These are phyloP conservation scores for Talaromyces adpressus DNA, from an alignment of 495 filamentous ascomycete species.

Conservation along the genomic window DNA sequence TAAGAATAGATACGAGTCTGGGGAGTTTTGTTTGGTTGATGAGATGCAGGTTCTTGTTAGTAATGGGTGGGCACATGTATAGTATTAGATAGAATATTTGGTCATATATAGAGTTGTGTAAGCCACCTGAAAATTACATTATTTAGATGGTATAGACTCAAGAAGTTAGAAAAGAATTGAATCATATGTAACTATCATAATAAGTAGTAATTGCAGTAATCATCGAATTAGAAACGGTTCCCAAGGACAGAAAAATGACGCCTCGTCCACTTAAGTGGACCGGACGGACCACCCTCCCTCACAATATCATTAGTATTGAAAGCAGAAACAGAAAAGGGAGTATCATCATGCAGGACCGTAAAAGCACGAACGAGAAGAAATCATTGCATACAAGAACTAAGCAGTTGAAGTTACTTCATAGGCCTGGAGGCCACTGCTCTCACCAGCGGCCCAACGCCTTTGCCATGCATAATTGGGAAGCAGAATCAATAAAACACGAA, in stretches of 20 bases:
- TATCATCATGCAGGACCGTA: background rate
- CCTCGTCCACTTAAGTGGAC: background rate
- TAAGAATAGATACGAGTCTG: constrained; percentile 40
- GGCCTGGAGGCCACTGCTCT: constrained; percentile 8
- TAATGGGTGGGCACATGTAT: constrained; percentile 76
- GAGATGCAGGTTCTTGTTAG: constrained; percentile 76
- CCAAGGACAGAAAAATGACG: background rate
- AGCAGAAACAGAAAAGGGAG: background rate
- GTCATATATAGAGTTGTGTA: background rate
- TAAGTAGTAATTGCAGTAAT: background rate
- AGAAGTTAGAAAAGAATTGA: background rate
- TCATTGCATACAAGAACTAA: background rate
- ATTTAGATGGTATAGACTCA: no score
- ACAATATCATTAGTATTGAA: background rate
- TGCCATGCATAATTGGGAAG: constrained; percentile 6
- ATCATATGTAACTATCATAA: background rate
- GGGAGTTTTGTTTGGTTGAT: constrained; percentile 65
- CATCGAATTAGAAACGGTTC: background rate
- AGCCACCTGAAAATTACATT: no score
- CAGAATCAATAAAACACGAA: background rate
- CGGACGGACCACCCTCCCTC: background rate
- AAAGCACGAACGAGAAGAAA: background rate
- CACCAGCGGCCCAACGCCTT: constrained; percentile 8
- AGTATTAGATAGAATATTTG: constrained; percentile 1
- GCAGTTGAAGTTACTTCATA: constrained; percentile 1